These are phyloP conservation scores for Diaporthe amygdali DNA, from an alignment of 2,329 filamentous ascomycete species.

Conservation along the genomic window DNA sequence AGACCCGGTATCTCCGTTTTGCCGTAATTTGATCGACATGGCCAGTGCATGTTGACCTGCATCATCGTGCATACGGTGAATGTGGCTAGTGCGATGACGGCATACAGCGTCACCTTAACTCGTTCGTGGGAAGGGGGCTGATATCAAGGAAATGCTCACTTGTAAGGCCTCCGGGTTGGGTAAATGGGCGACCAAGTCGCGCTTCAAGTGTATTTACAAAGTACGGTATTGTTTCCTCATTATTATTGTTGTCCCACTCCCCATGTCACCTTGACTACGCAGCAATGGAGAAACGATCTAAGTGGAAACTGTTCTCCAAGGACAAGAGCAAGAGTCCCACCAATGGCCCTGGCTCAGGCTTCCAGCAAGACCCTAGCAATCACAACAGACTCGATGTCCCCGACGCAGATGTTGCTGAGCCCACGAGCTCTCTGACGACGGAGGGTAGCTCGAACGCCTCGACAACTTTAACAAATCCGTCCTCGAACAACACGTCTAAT, in stretches of 20 bases:
- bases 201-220: neutral
- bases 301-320: slow-evolving; percentile 6
- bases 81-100: slow-evolving; percentile 15
- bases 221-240: neutral
- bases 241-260: neutral
- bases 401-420: neutral
- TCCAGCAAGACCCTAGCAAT: neutral
- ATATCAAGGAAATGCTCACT: neutral
- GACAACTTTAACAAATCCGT: neutral
- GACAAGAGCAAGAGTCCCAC: slow-evolving; percentile 4
- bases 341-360: neutral
- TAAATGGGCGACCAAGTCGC: neutral
- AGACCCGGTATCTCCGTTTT: neutral
- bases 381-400: neutral
- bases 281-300: slow-evolving; percentile 7
- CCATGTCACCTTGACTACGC: neutral
- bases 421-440: neutral
- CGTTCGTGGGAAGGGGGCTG: neutral
- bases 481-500: neutral
- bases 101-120: slow-evolving; percentile 11
- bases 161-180: neutral
- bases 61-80: slow-evolving; percentile 1
- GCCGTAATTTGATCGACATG: neutral
- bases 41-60: neutral
- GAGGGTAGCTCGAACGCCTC: neutral